Conservation (phyloP, 2,329 filamentous ascomycete species). For the Fusarium subtropicale region DNA sequence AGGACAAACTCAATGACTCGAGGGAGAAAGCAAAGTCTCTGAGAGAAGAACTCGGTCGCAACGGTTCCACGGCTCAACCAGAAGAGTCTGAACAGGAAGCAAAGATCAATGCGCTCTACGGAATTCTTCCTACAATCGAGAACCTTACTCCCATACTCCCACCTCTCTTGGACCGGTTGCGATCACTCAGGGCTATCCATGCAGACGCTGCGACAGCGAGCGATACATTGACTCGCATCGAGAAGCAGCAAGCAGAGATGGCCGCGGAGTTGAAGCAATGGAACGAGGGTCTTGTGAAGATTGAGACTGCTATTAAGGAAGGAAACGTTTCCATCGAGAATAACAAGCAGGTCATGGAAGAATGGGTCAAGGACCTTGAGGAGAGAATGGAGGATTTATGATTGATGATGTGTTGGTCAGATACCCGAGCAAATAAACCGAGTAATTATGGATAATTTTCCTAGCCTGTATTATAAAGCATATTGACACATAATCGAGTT, state of each 20-base stretch:
- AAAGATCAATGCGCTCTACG: slow-evolving; percentile 93
- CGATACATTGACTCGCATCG: slow-evolving; percentile 80
- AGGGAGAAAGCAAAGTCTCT: slow-evolving; percentile 71
- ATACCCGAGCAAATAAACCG: slow-evolving; percentile 49
- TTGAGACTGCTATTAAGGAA: slow-evolving; percentile 79
- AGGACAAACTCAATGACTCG: slow-evolving; percentile 76
- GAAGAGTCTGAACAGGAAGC: slow-evolving; percentile 77
- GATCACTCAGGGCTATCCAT: slow-evolving; percentile 86
- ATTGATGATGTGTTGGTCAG: slow-evolving; percentile 45
- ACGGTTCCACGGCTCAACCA: slow-evolving; percentile 55
- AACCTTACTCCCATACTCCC: slow-evolving; percentile 86
- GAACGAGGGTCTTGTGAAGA: slow-evolving; percentile 81
- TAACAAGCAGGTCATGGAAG: slow-evolving; percentile 87
- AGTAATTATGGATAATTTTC: neutral
- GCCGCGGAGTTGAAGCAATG: slow-evolving; percentile 85
- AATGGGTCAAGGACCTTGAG: slow-evolving; percentile 90
- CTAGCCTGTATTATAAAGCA: neutral
- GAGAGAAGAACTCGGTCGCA: slow-evolving; percentile 67
- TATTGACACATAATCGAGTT: neutral
- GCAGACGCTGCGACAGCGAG: slow-evolving; percentile 85
- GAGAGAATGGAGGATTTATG: slow-evolving; percentile 74
- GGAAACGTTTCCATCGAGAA: slow-evolving; percentile 76
- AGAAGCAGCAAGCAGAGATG: slow-evolving; percentile 84
- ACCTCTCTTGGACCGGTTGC: slow-evolving; percentile 83
- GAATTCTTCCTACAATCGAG: slow-evolving; percentile 88